Conservation (phyloP, 2,329 filamentous ascomycete genomes). For the Graphilbum ipis-grandicollis region DNA sequence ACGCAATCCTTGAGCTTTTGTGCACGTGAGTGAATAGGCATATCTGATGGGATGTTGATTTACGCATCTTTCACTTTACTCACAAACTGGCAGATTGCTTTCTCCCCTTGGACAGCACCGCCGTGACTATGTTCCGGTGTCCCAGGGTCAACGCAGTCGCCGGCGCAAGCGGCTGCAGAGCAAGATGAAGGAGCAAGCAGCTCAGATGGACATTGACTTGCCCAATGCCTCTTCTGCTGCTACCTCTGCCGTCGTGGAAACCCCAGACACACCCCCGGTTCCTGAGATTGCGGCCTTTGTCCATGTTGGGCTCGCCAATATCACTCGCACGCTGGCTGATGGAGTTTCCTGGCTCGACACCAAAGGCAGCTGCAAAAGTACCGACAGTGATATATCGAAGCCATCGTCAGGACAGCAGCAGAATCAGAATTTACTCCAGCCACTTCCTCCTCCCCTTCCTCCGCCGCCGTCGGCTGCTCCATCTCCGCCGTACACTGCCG, state of each 20-base stretch:
- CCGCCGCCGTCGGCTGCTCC: background rate
- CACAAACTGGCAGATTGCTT: slow-evolving; percentile 42
- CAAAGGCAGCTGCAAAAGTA: no score
- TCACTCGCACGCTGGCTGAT: slow-evolving; percentile 40
- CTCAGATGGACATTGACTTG: background rate
- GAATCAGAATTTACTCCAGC: no score
- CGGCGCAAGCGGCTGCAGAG: slow-evolving; percentile 17
- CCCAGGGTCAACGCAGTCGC: slow-evolving; percentile 37
- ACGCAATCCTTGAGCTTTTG: slow-evolving; percentile 47
- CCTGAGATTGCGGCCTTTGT: slow-evolving; percentile 40
- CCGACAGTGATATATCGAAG: no score
- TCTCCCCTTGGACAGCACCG: slow-evolving; percentile 47
- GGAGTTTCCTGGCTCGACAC: background rate
- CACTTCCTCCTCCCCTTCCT: no score
- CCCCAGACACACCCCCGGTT: slow-evolving; percentile 14
- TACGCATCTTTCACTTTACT: no score
- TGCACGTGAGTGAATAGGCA: slow-evolving; percentile 49
- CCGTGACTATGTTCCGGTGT: slow-evolving; percentile 31
- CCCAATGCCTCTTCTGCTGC: background rate
- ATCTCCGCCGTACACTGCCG: slow-evolving; percentile 22
- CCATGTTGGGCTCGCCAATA: slow-evolving; percentile 46
- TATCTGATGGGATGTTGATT: no score
- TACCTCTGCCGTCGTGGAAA: background rate
- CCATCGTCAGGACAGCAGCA: no score
- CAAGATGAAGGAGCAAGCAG: slow-evolving; percentile 1